Evolutionary conservation across 2,329 filamentous ascomycete genomes (phyloP).

Genomic region (Cladosporium halotolerans): DNA sequence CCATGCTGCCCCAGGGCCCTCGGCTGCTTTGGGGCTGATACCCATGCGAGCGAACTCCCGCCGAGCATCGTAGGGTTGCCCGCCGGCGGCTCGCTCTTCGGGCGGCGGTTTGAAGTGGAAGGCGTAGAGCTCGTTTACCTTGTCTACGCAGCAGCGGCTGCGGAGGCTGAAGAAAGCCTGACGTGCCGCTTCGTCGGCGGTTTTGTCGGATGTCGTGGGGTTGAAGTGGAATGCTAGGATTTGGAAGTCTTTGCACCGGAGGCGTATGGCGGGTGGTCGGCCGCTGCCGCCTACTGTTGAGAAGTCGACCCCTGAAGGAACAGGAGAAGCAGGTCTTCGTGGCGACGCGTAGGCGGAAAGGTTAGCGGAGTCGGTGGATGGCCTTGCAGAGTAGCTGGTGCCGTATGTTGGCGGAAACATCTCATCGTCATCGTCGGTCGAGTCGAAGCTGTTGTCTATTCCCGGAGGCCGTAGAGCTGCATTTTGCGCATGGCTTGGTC

Average conservation of each 20-base stretch:
- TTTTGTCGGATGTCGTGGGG: slow-evolving; percentile 46
- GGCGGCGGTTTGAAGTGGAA: slow-evolving; percentile 72
- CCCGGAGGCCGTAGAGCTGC: background rate
- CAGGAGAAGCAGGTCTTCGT: slow-evolving; percentile 25
- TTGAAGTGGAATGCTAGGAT: slow-evolving; percentile 87
- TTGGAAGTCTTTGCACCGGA: slow-evolving; percentile 88
- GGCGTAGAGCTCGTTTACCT: slow-evolving; percentile 83
- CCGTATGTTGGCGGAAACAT: slow-evolving; percentile 27
- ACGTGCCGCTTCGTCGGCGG: slow-evolving; percentile 48
- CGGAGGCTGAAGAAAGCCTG: slow-evolving; percentile 86
- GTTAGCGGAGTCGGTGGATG: slow-evolving; percentile 25
- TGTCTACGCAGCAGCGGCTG: slow-evolving; percentile 68
- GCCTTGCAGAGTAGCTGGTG: slow-evolving; percentile 20
- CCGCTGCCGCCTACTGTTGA: slow-evolving; percentile 16
- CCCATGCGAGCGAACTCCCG: slow-evolving; percentile 84
- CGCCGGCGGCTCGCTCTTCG: slow-evolving; percentile 63
- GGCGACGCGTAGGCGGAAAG: slow-evolving; percentile 21
- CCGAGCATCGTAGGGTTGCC: slow-evolving; percentile 77
- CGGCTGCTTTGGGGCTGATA: slow-evolving; percentile 70
- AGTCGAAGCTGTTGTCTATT: background rate
- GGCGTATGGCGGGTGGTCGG: slow-evolving; percentile 72
- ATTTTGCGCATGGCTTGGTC: slow-evolving; percentile 44
- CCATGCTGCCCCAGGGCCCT: slow-evolving; percentile 62
- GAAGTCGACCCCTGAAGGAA: slow-evolving; percentile 47
- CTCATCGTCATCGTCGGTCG: slow-evolving; percentile 15